Conservation (phyloP, 345 rosid species). For the Camelina neglecta region DNA sequence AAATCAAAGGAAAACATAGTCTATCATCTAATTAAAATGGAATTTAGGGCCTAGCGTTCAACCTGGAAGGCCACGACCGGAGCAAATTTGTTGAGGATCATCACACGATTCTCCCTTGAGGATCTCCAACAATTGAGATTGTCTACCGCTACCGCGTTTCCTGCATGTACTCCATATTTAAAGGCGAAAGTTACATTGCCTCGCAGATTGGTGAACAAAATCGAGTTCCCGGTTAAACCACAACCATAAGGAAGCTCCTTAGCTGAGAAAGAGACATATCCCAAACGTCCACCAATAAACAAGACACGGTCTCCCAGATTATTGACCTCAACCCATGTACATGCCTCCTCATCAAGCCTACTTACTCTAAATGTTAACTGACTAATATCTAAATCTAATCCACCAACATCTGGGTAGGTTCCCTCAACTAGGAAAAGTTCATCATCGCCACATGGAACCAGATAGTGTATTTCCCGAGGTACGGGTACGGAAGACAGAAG, state of each 20-base stretch:
- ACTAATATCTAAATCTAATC: neutral
- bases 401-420: neutral
- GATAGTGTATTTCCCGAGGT: neutral
- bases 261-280: neutral
- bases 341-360: neutral
- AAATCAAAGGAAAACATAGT: too few relatives aligned
- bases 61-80: neutral
- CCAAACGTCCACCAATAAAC: neutral
- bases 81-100: neutral
- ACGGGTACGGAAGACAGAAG: too few relatives aligned
- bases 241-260: conserved; percentile 10
- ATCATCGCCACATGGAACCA: neutral
- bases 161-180: neutral
- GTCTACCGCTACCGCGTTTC: neutral
- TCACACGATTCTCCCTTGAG: neutral
- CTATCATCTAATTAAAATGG: too few relatives aligned
- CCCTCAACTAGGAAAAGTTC: neutral
- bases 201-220: neutral
- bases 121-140: neutral
- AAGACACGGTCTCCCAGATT: neutral
- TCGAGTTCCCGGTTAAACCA: neutral
- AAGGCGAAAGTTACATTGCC: neutral
- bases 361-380: neutral
- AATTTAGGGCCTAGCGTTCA: neutral
- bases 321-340: neutral